phyloP scores from a whole-genome alignment of 2,329 filamentous ascomycete genomes.

The Pseudogymnoascus sp. region DNA sequence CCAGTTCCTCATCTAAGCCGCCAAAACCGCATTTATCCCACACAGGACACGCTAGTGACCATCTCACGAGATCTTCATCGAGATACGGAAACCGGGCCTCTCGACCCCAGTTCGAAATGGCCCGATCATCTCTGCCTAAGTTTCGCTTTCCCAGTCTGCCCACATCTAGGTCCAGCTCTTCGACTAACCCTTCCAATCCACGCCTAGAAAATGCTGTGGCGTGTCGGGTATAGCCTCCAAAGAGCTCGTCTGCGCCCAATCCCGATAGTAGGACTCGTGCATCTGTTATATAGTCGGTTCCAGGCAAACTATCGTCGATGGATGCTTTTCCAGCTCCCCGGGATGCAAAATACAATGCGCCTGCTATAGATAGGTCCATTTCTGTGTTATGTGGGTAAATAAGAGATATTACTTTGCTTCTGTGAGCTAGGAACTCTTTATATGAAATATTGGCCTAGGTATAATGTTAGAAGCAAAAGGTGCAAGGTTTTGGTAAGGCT shows the following conservation, averaged over 20 bases:
- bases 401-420: constrained; percentile 61
- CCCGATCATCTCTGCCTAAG: constrained; percentile 84
- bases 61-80: constrained; percentile 77
- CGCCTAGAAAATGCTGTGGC: constrained; percentile 63
- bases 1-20: constrained; percentile 30
- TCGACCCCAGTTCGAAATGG: constrained; percentile 80
- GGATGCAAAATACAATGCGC: constrained; percentile 90
- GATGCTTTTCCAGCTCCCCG: constrained; percentile 50
- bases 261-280: constrained; percentile 85
- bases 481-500: constrained; percentile 21
- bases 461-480: constrained; percentile 16
- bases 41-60: constrained; percentile 67
- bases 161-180: constrained; percentile 82
- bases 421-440: constrained; percentile 61
- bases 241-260: constrained; percentile 90
- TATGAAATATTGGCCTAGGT: constrained; percentile 72
- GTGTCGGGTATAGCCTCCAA: constrained; percentile 87
- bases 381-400: constrained; percentile 95
- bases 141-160: constrained; percentile 86
- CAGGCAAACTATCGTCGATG: constrained; percentile 12
- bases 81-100: constrained; percentile 88
- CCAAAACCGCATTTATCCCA: constrained; percentile 86
- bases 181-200: constrained; percentile 64
- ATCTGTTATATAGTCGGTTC: constrained; percentile 51
- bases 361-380: constrained; percentile 95